phyloP scores from a whole-genome alignment of 768 basidiomycete genomes.

The Leccinum disarticulatum region DNA sequence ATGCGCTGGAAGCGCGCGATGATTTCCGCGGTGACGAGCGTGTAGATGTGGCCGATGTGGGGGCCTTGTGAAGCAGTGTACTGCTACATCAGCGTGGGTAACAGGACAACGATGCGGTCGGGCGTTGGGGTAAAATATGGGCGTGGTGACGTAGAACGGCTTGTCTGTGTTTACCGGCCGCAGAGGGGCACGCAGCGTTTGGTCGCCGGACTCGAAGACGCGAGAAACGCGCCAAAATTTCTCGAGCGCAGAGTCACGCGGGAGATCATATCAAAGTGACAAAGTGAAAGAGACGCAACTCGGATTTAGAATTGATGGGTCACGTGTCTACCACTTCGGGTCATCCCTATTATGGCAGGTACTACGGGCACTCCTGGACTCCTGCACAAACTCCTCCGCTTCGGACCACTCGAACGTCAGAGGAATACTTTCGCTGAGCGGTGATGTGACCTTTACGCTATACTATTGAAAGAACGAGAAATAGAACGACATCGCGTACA shows the following conservation, averaged over 20 bases:
- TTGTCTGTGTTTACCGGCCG: constrained; percentile 35
- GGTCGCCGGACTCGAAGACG: background rate
- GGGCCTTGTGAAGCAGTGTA: constrained; percentile 46
- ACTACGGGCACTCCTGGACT: too few relatives aligned
- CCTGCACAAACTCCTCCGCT: too few relatives aligned
- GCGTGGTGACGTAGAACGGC: constrained; percentile 85
- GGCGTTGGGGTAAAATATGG: constrained; percentile 83
- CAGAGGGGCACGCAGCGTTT: background rate
- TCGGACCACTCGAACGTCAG: too few relatives aligned
- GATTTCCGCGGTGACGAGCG: too few relatives aligned
- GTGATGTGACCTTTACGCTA: constrained; percentile 16
- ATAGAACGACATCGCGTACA: background rate
- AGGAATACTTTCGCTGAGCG: constrained; percentile 15
- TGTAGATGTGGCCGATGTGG: constrained; percentile 37
- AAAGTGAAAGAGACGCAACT: background rate
- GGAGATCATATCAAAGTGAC: constrained; percentile 2
- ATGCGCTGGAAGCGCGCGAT: too few relatives aligned
- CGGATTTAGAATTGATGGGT: too few relatives aligned
- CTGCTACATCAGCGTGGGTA: constrained; percentile 9
- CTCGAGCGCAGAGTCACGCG: constrained; percentile 3
- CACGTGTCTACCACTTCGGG: too few relatives aligned
- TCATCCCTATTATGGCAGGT: too few relatives aligned
- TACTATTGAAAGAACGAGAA: constrained; percentile 2
- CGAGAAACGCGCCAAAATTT: background rate
- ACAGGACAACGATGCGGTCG: background rate